Percentiles rank a stretch among this genome's conserved stretches.
These are phyloP conservation scores for Solanum chiquidenum DNA, from an alignment of 257 asterid species.

Conservation along the genomic window DNA sequence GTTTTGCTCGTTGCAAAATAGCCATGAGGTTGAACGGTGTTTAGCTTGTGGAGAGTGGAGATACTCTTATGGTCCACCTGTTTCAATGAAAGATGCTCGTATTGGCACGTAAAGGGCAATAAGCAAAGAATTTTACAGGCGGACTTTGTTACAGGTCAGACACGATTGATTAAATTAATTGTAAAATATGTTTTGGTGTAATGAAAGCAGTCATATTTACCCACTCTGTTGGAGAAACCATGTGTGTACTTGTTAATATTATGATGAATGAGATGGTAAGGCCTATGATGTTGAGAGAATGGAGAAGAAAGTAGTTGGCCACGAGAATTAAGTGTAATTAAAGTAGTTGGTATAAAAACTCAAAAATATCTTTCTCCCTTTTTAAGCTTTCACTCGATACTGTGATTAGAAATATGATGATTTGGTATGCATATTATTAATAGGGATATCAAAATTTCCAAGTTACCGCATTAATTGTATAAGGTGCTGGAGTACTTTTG, in stretches of 20 bases:
- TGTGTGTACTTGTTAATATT: not conserved
- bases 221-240: not conserved
- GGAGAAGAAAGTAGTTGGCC: no score
- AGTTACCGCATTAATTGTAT: not conserved
- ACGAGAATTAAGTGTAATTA: no score
- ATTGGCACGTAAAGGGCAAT: constrained; percentile 27
- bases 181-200: not conserved
- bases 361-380: no score
- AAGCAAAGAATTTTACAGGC: not conserved
- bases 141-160: not conserved
- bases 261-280: not conserved
- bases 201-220: not conserved
- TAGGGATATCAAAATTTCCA: not conserved
- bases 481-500: not conserved
- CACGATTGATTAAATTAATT: not conserved
- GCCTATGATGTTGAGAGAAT: not conserved
- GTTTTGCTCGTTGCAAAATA: constrained; percentile 69
- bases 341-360: no score
- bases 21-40: constrained; percentile 42
- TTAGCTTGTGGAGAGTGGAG: constrained; percentile 82
- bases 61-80: constrained; percentile 77
- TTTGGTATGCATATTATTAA: not conserved
- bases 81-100: constrained; percentile 27
- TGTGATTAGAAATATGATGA: not conserved
- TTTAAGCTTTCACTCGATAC: no score